These are phyloP conservation scores for Amoebophrya sp. DNA, from an alignment of 169 alveolate species.

Conservation along the genomic window DNA sequence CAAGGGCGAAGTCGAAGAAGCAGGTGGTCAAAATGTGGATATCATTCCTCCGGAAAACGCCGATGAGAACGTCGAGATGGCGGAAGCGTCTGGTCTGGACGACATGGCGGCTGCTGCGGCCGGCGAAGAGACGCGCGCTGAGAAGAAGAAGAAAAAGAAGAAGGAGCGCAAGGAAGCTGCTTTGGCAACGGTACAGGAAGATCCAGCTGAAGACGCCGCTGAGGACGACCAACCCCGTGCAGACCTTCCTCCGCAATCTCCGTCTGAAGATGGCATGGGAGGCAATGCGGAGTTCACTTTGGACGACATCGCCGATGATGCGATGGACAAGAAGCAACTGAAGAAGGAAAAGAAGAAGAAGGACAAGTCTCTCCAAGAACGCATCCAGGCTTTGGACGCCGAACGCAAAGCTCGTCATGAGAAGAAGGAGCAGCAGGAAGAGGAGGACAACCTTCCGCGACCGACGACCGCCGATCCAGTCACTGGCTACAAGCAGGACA, in stretches of 20 bases:
- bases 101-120: too few species aligned
- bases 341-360: neutral
- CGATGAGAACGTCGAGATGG: too few species aligned
- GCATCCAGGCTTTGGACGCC: neutral
- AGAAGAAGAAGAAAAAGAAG: neutral
- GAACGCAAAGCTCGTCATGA: neutral
- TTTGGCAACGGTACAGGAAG: neutral
- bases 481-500: neutral
- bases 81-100: too few species aligned
- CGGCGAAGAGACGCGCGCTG: neutral
- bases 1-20: neutral
- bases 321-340: neutral
- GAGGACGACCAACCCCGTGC: neutral
- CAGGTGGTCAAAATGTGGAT: too few species aligned
- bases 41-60: too few species aligned
- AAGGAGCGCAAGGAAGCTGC: neutral
- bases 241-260: neutral
- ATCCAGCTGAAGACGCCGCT: neutral
- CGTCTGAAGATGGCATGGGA: too few species aligned
- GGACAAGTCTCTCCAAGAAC: neutral
- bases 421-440: neutral
- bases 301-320: slow-evolving; percentile 15
- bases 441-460: too few species aligned
- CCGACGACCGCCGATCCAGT: neutral
- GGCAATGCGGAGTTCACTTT: neutral